Evolutionary conservation across 2,329 filamentous ascomycete species (phyloP).

Genomic region (Metarhizium album): DNA sequence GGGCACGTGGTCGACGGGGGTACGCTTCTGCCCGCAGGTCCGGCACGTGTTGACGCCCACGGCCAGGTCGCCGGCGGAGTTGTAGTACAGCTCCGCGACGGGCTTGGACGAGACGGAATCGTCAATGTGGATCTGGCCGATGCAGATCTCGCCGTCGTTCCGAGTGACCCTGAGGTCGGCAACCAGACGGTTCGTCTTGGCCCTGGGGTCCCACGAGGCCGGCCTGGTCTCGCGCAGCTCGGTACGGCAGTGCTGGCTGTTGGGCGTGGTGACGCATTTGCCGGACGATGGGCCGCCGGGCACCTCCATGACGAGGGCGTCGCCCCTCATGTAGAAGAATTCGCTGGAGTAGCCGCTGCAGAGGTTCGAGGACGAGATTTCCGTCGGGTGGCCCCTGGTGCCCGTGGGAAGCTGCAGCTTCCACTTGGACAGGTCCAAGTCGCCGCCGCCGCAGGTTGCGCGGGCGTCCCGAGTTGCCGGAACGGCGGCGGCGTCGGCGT

Average conservation of each 20-base stretch:
- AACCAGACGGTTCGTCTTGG: slow-evolving; percentile 3
- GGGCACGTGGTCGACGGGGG: slow-evolving; percentile 20
- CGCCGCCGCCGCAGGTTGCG: not conserved
- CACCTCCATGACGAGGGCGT: slow-evolving; percentile 1
- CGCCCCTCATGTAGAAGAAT: not conserved
- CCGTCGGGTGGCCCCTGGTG: not conserved
- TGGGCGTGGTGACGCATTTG: slow-evolving; percentile 16
- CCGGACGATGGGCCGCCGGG: not conserved
- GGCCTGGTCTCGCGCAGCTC: slow-evolving; percentile 28
- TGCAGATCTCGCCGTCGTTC: slow-evolving; percentile 24
- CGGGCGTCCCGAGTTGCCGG: not conserved
- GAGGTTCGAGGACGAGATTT: not conserved
- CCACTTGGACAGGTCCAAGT: not conserved
- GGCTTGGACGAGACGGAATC: slow-evolving; percentile 26
- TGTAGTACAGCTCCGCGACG: slow-evolving; percentile 28
- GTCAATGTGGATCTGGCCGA: slow-evolving; percentile 29
- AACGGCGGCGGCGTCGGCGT: not conserved
- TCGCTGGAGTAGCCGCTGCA: slow-evolving; percentile 1
- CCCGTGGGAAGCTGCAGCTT: not conserved
- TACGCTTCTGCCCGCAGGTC: slow-evolving; percentile 19
- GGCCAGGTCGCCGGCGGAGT: slow-evolving; percentile 19
- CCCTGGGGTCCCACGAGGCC: slow-evolving; percentile 10
- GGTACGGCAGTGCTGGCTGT: slow-evolving; percentile 31
- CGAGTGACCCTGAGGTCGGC: slow-evolving; percentile 20
- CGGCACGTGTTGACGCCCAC: slow-evolving; percentile 27